phyloP scores from a whole-genome alignment of 192 early-diverging fungal species.

The Funneliformis geosporum region DNA sequence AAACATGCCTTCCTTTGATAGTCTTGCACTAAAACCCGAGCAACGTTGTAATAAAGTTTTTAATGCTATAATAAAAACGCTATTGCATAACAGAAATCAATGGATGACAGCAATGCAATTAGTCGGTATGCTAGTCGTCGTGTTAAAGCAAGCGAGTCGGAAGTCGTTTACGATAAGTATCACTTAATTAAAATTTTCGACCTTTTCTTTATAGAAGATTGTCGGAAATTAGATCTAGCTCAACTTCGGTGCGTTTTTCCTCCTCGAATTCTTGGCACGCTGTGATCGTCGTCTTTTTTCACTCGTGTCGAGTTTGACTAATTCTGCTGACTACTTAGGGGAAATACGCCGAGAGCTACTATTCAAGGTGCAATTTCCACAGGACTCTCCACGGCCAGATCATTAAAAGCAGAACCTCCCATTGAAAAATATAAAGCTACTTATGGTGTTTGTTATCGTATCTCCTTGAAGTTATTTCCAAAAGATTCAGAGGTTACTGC shows the following conservation, averaged over 20 bases:
- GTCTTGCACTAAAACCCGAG: conserved; percentile 14
- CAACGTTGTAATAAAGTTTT: conserved; percentile 14
- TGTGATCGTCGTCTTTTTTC: not conserved
- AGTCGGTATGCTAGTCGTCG: conserved; percentile 14
- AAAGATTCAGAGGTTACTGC: not conserved
- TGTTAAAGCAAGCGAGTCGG: not conserved
- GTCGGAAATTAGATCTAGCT: not conserved
- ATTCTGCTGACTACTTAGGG: conserved; percentile 37
- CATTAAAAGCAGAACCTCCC: conserved; percentile 39
- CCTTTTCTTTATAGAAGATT: not conserved
- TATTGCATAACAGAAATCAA: conserved; percentile 8
- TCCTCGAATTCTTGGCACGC: conserved; percentile 13
- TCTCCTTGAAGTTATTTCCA: conserved; percentile 38
- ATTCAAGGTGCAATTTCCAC: conserved; percentile 55
- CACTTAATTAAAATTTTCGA: not conserved
- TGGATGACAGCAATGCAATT: conserved; percentile 23
- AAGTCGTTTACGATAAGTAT: not conserved
- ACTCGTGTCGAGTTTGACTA: conserved; percentile 15
- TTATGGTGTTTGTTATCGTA: conserved; percentile 42
- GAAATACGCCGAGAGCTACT: conserved; percentile 51
- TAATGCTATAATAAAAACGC: conserved; percentile 5
- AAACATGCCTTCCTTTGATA: conserved; percentile 16
- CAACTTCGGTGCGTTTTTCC: conserved; percentile 11
- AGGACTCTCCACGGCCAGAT: conserved; percentile 38
- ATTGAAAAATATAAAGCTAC: conserved; percentile 43